Conservation (phyloP, 768 basidiomycete species). For the Polyporus arcularius region DNA sequence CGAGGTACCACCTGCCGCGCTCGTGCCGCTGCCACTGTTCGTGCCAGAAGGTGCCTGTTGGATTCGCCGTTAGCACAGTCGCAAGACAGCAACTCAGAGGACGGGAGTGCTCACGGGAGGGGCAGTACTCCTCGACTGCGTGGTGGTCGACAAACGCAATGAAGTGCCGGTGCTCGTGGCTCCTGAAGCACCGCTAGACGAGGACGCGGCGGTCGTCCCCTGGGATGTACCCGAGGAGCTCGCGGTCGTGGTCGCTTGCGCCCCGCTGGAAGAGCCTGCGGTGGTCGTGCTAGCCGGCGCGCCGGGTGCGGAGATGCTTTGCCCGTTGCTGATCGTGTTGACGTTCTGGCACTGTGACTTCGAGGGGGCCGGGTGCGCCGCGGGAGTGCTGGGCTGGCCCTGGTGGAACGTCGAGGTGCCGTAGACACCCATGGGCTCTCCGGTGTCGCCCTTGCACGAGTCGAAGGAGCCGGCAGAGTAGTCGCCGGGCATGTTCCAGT, state of each 20-base stretch:
- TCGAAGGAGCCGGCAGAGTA: constrained; percentile 44
- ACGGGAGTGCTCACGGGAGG: neutral
- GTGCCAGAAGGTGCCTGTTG: neutral
- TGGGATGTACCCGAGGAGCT: neutral
- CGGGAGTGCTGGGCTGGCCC: constrained; percentile 55
- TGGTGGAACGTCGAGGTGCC: constrained; percentile 68
- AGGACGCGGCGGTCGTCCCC: neutral
- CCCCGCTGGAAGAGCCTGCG: neutral
- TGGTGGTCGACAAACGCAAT: neutral
- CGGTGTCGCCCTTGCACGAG: constrained; percentile 51
- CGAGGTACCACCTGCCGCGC: neutral
- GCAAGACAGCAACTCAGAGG: neutral
- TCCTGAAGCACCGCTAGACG: neutral
- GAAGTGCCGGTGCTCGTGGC: neutral
- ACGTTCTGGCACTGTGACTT: constrained; percentile 61
- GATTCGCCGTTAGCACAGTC: neutral
- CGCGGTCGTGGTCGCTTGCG: neutral
- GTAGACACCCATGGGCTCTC: constrained; percentile 70
- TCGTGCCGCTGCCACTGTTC: neutral
- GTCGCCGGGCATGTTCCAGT: constrained; percentile 61
- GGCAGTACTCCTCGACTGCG: neutral
- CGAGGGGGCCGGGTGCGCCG: constrained; percentile 55
- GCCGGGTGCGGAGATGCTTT: neutral
- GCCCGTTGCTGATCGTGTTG: constrained; percentile 52
- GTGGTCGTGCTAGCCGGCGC: neutral